Base-by-base conservation (phyloP, 1,139 yeast genomes). In the Blastobotrys petasosporus region DNA sequence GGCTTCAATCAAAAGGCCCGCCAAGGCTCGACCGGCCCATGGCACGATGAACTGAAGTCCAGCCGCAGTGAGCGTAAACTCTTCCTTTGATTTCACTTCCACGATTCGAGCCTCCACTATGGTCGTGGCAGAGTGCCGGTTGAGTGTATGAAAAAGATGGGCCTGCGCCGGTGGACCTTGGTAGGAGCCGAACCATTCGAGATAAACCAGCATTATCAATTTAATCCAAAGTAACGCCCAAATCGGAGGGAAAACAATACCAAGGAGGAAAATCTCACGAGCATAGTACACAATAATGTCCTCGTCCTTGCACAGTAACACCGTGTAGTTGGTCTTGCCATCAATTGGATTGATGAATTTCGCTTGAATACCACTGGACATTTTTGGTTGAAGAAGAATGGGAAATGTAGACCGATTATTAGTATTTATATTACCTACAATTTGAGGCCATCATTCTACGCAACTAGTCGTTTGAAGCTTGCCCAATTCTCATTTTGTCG, bases 211-310 rank as follows among this genome's bases (percentile, higher is more conserved):
- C 25, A 37, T 23, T 3, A 7, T 8, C 25, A 32, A 5, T 25
- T 43, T 38, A 1, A 32, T 8, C 47, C 48, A 45, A 29, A 45
- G 23, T 16, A 41, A 12, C 9, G 32, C 2, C 48, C 48, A 45
- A 8, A 38, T 20, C 16, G 42, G 45, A 2, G 48, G 48, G 33
- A 15, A 41, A 9, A 41, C 2, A n/a, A 39, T 20, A 12, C 48
- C 48, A 10, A n/a, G 6, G 1, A 41, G 10, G 17, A 41, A 37
- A 11, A 45, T 17, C 39, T 38, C 28, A 28, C 7, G 12, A 12
- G 36, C 29, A 30, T 29, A 17, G 36, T 41, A 41, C 1, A 36
- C 36, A 17, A 41, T 12, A 35, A 34, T 17, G 32, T 41, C 45
- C 10, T 41, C 45, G 4, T 41, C 40, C 17, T 20, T 10, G 15